Base-by-base conservation (phyloP, 371 early-diverging fungal genomes). In the Saksenaea vasiformis region DNA sequence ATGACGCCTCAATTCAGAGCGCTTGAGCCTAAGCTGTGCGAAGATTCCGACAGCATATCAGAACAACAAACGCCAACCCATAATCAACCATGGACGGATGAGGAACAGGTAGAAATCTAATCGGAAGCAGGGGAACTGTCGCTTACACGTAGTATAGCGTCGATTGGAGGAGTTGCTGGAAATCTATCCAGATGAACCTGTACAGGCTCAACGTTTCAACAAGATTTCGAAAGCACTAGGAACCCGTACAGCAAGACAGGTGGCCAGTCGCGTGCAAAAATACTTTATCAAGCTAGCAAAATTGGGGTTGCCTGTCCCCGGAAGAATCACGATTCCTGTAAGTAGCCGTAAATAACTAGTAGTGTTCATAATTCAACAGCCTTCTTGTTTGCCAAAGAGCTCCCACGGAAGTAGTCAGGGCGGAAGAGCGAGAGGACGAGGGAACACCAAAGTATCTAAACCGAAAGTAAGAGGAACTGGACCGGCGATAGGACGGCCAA, bases 281-380 rank as follows among this genome's bases (percentile, higher is more conserved):
- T 86, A 87, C 58, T 88, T 88, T 62, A 86, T 84, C 72, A 88
- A 87, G 60, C 62, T 88, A 37, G 86, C 86, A 14, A 88, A 87
- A 61, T 61, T 80, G 41, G 88, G 88, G 13, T 63, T 88, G 54
- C 86, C 86, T 58, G 85, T 87, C 3, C 87, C 88, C 43, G 88
- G 87, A 17, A 65, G 86, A 37, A 84, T 85, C 58, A 80, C 73
- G 1, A 77, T 82, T 57, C 77, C 82, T 2, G 81, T 80, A 74
- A 73, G 70, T 59, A 9, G 15, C 7, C 13, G 19, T 10, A 14
- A 54, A 17, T 19, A 36, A 5, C 39, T 31, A 8, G 19, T 53
- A 13, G 37, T 14, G 15, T 19, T 51, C 3, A 14, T 54, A 2
- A 55, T 38, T 61, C 1, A 62, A 3, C 43, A 80, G 77, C 74